Conservation (phyloP, 352 stramenopile species). For the Phytophthora foliorum region DNA sequence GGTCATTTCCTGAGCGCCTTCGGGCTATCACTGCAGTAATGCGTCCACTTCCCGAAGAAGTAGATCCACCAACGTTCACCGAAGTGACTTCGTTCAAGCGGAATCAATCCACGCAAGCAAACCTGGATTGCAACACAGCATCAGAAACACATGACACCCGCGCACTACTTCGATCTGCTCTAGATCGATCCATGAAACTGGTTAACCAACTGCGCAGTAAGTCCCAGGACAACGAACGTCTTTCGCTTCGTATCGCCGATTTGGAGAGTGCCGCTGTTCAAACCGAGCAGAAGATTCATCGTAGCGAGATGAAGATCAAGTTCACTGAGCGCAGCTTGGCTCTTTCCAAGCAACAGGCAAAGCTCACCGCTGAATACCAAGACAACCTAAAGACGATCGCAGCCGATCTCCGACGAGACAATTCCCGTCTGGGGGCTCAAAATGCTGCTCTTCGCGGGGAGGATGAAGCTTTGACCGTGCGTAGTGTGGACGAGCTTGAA, state of each 20-base stretch:
- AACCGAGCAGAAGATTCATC: constrained; percentile 32
- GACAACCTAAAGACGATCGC: constrained; percentile 37
- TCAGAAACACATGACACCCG: constrained; percentile 1
- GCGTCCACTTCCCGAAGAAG: neutral
- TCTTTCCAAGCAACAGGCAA: constrained; percentile 44
- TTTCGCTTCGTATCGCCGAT: constrained; percentile 39
- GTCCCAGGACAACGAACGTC: constrained; percentile 52
- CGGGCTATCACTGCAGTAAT: constrained; percentile 29
- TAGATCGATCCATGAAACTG: constrained; percentile 49
- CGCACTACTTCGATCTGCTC: constrained; percentile 35
- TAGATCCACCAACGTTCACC: constrained; percentile 26
- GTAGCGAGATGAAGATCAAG: constrained; percentile 34
- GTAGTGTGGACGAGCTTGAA: constrained; percentile 55
- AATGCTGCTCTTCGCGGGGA: constrained; percentile 35
- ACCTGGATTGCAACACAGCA: constrained; percentile 16
- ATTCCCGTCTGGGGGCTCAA: constrained; percentile 29
- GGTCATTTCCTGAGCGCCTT: constrained; percentile 39
- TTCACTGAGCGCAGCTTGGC: constrained; percentile 42
- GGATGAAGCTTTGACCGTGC: constrained; percentile 28
- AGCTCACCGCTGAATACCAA: constrained; percentile 44
- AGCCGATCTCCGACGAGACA: constrained; percentile 35
- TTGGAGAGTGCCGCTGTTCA: constrained; percentile 29
- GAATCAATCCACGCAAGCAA: constrained; percentile 45
- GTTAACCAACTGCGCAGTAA: constrained; percentile 53
- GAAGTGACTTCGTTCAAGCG: constrained; percentile 35